A percentile compares a stretch with the other conserved stretches of the same genome.
Evolutionary conservation across 805 yeast species (phyloP).

Genomic region (Candida qinlingensis): DNA sequence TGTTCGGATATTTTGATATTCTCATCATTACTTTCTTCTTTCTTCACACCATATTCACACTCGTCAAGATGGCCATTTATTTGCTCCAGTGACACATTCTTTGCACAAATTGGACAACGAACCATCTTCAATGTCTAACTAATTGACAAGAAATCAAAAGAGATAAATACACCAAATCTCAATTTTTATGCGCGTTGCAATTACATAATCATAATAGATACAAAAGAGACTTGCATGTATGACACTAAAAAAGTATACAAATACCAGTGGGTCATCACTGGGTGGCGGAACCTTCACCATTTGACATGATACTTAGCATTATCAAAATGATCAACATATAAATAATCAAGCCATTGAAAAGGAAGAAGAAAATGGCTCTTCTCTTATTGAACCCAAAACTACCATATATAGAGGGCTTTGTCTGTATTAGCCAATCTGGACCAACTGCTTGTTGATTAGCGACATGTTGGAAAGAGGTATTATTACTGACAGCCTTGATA

Average conservation of each 20-base stretch:
- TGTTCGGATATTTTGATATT: no score
- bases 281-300: no score
- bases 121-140: conserved; percentile 5
- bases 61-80: conserved; percentile 23
- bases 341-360: not conserved
- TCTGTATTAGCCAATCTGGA: not conserved
- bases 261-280: no score
- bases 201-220: no score
- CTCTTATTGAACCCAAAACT: not conserved
- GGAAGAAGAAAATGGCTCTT: not conserved
- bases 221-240: no score
- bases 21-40: not conserved
- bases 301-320: conserved; percentile 7
- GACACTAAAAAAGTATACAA: no score
- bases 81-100: conserved; percentile 10
- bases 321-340: not conserved
- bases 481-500: no score
- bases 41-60: conserved; percentile 13
- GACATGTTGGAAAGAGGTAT: no score
- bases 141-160: no score
- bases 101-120: conserved; percentile 23
- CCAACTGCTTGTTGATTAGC: no score
- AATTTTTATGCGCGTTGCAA: no score
- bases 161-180: no score
- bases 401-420: not conserved